phyloP scores from a whole-genome alignment of 108 stramenopile genomes.

The Nitzschia palea region DNA sequence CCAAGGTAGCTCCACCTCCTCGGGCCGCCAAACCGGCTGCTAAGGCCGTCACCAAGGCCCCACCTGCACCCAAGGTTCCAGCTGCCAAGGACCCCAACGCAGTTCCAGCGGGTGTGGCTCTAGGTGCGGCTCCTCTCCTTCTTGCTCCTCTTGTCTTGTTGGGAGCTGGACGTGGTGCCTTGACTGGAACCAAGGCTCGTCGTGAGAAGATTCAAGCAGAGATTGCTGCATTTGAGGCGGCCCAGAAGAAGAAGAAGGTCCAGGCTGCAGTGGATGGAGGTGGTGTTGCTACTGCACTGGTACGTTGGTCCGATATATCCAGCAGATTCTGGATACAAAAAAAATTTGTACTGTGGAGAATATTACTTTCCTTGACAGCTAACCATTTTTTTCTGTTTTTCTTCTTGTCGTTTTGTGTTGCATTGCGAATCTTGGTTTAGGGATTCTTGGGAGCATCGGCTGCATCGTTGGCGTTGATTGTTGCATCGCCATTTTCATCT shows the following conservation, averaged over 20 bases:
- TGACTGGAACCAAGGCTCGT: slow-evolving; percentile 56
- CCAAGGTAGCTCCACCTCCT: slow-evolving; percentile 29
- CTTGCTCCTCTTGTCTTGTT: slow-evolving; percentile 64
- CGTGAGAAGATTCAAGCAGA: slow-evolving; percentile 73
- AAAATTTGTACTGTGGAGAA: no score
- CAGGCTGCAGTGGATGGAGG: slow-evolving; percentile 59
- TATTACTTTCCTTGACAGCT: no score
- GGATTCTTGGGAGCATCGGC: slow-evolving; percentile 72
- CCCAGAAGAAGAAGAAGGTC: slow-evolving; percentile 39
- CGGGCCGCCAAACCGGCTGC: neutral
- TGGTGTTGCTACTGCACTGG: slow-evolving; percentile 59
- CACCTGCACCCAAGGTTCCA: slow-evolving; percentile 24
- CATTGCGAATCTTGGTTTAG: slow-evolving; percentile 44
- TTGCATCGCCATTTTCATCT: slow-evolving; percentile 49
- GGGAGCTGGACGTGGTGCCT: slow-evolving; percentile 54
- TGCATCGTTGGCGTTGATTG: slow-evolving; percentile 57
- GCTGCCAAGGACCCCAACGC: slow-evolving; percentile 53
- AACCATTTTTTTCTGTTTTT: neutral
- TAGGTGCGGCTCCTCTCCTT: slow-evolving; percentile 81
- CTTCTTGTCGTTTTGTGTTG: neutral
- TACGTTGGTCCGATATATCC: slow-evolving; percentile 34
- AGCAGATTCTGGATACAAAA: neutral
- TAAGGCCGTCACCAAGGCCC: slow-evolving; percentile 10
- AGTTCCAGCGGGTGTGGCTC: slow-evolving; percentile 63
- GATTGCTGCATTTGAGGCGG: slow-evolving; percentile 59